phyloP scores from a whole-genome alignment of 23 red algal genomes.

The Cyanidioschyzon merolae region DNA sequence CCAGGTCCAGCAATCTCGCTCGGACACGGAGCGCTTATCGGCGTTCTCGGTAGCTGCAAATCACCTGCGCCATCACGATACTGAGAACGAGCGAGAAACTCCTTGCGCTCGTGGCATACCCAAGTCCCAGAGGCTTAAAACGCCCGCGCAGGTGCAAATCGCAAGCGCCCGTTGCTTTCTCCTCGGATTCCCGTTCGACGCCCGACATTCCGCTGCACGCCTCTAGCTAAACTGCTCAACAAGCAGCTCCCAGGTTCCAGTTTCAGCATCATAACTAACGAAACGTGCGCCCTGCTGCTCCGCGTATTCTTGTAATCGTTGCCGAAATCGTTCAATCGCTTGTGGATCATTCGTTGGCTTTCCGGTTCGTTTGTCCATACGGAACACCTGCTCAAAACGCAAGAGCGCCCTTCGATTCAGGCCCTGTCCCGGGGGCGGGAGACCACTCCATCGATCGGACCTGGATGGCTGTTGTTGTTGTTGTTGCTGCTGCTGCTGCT shows the following conservation, averaged over 20 bases:
- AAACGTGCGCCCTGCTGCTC: neutral
- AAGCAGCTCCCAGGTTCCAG: neutral
- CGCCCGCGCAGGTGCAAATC: too few relatives aligned
- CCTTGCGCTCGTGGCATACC: neutral
- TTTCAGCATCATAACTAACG: neutral
- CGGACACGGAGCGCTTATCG: too few relatives aligned
- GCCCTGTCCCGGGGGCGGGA: conserved; percentile 5
- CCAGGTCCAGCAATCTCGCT: too few relatives aligned
- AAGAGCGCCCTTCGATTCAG: neutral
- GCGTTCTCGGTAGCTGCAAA: too few relatives aligned
- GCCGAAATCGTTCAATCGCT: neutral
- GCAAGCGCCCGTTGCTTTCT: too few relatives aligned
- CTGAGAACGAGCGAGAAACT: too few relatives aligned
- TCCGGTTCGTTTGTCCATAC: conserved; percentile 11
- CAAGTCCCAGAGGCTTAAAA: neutral
- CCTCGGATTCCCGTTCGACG: too few relatives aligned
- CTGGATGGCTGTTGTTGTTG: neutral
- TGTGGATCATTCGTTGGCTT: neutral
- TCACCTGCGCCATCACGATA: too few relatives aligned
- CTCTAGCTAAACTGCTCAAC: conserved; percentile 7
- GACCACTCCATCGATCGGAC: too few relatives aligned
- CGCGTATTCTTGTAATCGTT: neutral
- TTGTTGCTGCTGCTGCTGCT: neutral
- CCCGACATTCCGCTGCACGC: too few relatives aligned
- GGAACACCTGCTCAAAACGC: neutral